Percentiles rank a stretch among this genome's conserved stretches.
These are phyloP conservation scores for Fusarium nelsonii DNA, from an alignment of 2,329 filamentous ascomycete species.

Conservation along the genomic window DNA sequence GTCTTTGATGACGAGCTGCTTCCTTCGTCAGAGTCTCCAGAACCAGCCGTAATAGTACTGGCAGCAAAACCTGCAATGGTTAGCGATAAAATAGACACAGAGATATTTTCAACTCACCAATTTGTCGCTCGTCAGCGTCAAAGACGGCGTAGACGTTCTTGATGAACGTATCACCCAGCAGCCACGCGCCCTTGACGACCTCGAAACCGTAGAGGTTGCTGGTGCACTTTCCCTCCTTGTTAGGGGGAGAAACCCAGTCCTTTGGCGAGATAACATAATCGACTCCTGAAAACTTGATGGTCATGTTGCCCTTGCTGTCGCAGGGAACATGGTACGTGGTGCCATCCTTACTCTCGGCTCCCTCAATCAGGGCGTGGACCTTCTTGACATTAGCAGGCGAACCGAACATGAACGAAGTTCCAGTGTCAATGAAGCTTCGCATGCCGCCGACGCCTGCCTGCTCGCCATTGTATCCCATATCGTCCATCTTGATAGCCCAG, in stretches of 20 bases:
- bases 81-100: neutral
- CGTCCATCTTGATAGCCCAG: constrained; percentile 80
- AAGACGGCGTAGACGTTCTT: constrained; percentile 93
- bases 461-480: constrained; percentile 72
- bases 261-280: constrained; percentile 74
- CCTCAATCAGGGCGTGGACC: constrained; percentile 76
- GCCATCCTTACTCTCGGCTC: constrained; percentile 67
- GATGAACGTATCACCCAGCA: constrained; percentile 87
- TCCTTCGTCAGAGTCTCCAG: constrained; percentile 10
- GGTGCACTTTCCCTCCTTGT: constrained; percentile 64
- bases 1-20: constrained; percentile 27
- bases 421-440: constrained; percentile 83
- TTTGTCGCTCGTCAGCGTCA: constrained; percentile 75
- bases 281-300: constrained; percentile 75
- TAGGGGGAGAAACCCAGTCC: constrained; percentile 74
- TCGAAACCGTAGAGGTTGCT: constrained; percentile 82
- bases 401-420: constrained; percentile 83
- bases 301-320: constrained; percentile 69
- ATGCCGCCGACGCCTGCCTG: constrained; percentile 66
- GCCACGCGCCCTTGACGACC: constrained; percentile 76
- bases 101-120: constrained; percentile 62
- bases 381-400: constrained; percentile 74
- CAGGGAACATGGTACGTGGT: constrained; percentile 81
- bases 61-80: constrained; percentile 43
- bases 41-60: constrained; percentile 28